These are phyloP conservation scores for Chrysoporthe puriensis DNA, from an alignment of 2,329 filamentous ascomycete genomes.

Conservation along the genomic window DNA sequence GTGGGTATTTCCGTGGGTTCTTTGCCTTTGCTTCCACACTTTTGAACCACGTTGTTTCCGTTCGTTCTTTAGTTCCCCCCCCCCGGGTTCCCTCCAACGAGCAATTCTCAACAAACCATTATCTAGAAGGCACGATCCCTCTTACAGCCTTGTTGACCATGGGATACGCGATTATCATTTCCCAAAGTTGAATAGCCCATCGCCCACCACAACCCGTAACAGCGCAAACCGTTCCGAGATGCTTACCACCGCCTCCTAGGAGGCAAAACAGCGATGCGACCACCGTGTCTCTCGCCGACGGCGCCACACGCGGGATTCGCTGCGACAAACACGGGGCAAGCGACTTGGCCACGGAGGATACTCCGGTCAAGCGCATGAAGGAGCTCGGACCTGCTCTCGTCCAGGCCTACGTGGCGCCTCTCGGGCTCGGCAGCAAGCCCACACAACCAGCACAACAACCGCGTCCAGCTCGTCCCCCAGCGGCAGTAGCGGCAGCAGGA, in stretches of 20 bases:
- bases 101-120: too few relatives aligned
- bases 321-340: not conserved
- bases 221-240: too few relatives aligned
- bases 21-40: not conserved
- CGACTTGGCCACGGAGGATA: not conserved
- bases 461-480: not conserved
- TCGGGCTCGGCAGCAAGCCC: not conserved
- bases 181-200: too few relatives aligned
- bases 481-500: slow-evolving; percentile 17
- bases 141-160: too few relatives aligned
- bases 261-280: too few relatives aligned
- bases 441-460: not conserved
- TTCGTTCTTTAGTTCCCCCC: not conserved
- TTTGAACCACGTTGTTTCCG: not conserved
- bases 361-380: not conserved
- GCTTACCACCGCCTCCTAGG: too few relatives aligned
- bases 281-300: too few relatives aligned
- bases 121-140: too few relatives aligned
- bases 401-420: not conserved
- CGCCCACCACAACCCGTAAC: too few relatives aligned
- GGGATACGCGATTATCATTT: too few relatives aligned
- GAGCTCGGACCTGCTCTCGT: not conserved
- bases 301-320: not conserved
- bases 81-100: too few relatives aligned
- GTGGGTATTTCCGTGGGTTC: not conserved